phyloP scores from a whole-genome alignment of 805 yeast genomes.

The Wickerhamomyces sydowiorum region DNA sequence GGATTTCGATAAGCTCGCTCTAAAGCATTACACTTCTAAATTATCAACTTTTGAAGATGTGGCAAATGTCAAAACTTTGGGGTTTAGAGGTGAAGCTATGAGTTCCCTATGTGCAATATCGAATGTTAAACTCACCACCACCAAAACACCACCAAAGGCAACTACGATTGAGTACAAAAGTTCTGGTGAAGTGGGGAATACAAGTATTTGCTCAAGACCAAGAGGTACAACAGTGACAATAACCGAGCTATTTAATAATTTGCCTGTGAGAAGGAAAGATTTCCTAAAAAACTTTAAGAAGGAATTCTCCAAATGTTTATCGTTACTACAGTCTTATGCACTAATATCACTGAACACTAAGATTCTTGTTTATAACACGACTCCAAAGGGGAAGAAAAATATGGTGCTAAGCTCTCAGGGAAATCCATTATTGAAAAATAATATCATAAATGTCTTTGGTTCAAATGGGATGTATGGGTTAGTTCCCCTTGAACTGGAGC shows the following conservation, averaged over 20 bases:
- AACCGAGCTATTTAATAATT: slow-evolving; percentile 50
- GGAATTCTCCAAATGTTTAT: slow-evolving; percentile 68
- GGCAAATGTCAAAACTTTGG: slow-evolving; percentile 46
- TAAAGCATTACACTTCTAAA: slow-evolving; percentile 67
- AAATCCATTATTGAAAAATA: slow-evolving; percentile 40
- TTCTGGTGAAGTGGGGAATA: slow-evolving; percentile 44
- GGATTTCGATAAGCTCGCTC: slow-evolving; percentile 50
- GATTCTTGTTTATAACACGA: slow-evolving; percentile 53
- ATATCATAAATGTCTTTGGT: slow-evolving; percentile 68
- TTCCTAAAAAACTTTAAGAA: slow-evolving; percentile 59
- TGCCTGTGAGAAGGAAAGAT: slow-evolving; percentile 83
- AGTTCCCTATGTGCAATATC: slow-evolving; percentile 61
- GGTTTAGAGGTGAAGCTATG: slow-evolving; percentile 81
- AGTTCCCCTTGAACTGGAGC: slow-evolving; percentile 37
- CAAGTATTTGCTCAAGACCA: slow-evolving; percentile 42
- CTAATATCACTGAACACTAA: slow-evolving; percentile 53
- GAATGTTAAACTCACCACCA: slow-evolving; percentile 42
- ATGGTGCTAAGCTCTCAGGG: slow-evolving; percentile 58
- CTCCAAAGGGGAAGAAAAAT: slow-evolving; percentile 41
- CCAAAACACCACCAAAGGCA: slow-evolving; percentile 51
- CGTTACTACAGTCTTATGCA: slow-evolving; percentile 61
- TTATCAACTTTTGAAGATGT: slow-evolving; percentile 51
- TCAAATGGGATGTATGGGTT: slow-evolving; percentile 56
- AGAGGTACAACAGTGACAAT: slow-evolving; percentile 68
- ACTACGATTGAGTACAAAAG: slow-evolving; percentile 45